phyloP scores from a whole-genome alignment of 352 stramenopile genomes.

The Chrysophaeum taylorii region DNA sequence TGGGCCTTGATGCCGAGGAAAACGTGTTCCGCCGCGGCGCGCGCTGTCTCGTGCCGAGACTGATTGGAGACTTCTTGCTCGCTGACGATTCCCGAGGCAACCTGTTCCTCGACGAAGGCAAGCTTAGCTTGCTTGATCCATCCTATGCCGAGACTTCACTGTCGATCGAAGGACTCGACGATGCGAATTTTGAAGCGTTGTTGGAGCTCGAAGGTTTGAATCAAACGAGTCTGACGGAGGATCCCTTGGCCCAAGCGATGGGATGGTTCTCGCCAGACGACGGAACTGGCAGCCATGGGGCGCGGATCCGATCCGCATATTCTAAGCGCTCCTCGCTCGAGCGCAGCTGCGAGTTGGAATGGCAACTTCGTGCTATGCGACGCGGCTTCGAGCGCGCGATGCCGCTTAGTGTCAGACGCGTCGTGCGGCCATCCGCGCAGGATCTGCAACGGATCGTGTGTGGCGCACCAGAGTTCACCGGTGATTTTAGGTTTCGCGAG shows the following conservation, averaged over 20 bases:
- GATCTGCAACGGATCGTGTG: conserved; percentile 28
- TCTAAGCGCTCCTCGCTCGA: no score
- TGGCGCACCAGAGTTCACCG: conserved; percentile 6
- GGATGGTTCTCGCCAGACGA: no score
- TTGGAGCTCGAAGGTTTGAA: background rate
- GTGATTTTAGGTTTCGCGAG: conserved; percentile 34
- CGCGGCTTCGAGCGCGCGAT: conserved; percentile 19
- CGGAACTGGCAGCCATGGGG: no score
- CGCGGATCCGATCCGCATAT: no score
- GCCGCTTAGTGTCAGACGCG: background rate
- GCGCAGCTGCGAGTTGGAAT: conserved; percentile 11
- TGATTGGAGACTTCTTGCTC: background rate
- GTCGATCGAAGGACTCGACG: background rate
- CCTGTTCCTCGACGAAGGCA: background rate
- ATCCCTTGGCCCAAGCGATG: no score
- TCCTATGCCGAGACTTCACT: background rate
- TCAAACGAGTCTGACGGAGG: no score
- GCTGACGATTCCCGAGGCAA: no score
- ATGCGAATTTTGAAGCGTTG: background rate
- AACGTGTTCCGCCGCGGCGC: no score
- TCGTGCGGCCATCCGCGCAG: conserved; percentile 8
- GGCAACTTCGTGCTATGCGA: conserved; percentile 23
- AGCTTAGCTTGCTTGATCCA: background rate
- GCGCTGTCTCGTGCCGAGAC: background rate
- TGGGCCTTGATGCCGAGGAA: background rate